Percentiles rank a stretch among this genome's conserved stretches.
Evolutionary conservation across 2,329 filamentous ascomycete genomes (phyloP).

Genomic region (Diaporthe helianthi): DNA sequence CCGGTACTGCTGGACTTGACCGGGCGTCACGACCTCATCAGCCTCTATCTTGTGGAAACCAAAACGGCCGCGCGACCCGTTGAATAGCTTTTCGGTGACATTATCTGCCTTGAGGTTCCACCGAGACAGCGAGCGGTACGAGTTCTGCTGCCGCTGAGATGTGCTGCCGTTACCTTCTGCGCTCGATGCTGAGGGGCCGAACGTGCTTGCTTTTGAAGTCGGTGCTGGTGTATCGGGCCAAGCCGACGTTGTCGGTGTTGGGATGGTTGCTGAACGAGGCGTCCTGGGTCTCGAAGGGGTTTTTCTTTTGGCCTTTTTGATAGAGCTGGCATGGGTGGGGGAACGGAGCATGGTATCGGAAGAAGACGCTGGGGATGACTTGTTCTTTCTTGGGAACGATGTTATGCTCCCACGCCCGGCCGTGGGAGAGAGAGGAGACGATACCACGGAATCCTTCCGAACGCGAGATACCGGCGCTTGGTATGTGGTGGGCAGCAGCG

Average conservation of each 20-base stretch:
- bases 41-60: slow-evolving; percentile 53
- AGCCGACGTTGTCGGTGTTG: not conserved
- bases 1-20: slow-evolving; percentile 56
- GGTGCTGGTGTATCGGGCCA: slow-evolving; percentile 26
- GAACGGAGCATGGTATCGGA: slow-evolving; percentile 24
- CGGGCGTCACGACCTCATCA: slow-evolving; percentile 65
- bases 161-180: not conserved
- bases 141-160: slow-evolving; percentile 26
- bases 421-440: slow-evolving; percentile 30
- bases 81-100: slow-evolving; percentile 61
- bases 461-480: not conserved
- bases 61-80: slow-evolving; percentile 49
- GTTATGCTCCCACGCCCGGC: slow-evolving; percentile 26
- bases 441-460: slow-evolving; percentile 12
- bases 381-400: slow-evolving; percentile 25
- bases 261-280: slow-evolving; percentile 14
- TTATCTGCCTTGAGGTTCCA: slow-evolving; percentile 62
- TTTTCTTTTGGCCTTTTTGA: slow-evolving; percentile 33
- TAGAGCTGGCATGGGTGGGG: slow-evolving; percentile 21
- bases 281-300: slow-evolving; percentile 16
- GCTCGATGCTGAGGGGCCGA: slow-evolving; percentile 7
- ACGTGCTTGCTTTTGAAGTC: slow-evolving; percentile 20
- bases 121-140: slow-evolving; percentile 43
- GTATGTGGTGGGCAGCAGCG: slow-evolving; percentile 3
- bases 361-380: slow-evolving; percentile 13